A percentile compares a stretch with the other conserved stretches of the same genome.
Conservation (phyloP, 768 basidiomycete genomes). For the Collybiopsis luxurians region DNA sequence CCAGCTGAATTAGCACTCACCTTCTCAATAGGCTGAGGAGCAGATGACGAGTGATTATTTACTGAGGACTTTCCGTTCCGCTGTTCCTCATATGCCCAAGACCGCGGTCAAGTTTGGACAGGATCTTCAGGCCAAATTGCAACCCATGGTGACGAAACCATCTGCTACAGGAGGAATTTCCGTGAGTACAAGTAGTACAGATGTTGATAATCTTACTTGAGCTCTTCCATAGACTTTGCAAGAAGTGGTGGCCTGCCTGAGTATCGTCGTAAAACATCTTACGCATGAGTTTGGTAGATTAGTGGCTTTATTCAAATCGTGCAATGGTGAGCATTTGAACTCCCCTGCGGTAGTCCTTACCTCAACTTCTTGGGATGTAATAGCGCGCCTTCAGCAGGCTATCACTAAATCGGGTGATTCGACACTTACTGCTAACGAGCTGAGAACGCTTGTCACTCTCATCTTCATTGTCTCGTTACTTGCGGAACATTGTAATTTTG, state of each 20-base stretch:
- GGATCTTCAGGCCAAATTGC: slow-evolving; percentile 75
- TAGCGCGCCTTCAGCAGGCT: slow-evolving; percentile 53
- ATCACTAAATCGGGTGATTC: slow-evolving; percentile 41
- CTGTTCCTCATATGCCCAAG: slow-evolving; percentile 87
- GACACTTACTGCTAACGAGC: slow-evolving; percentile 45
- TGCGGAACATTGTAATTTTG: slow-evolving; percentile 88
- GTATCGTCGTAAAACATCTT: slow-evolving; percentile 76
- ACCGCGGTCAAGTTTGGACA: slow-evolving; percentile 86
- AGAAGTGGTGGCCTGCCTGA: slow-evolving; percentile 92
- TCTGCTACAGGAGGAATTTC: slow-evolving; percentile 62
- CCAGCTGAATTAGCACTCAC: neutral
- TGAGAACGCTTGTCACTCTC: slow-evolving; percentile 60
- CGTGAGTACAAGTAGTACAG: slow-evolving; percentile 35
- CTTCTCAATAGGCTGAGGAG: slow-evolving; percentile 54
- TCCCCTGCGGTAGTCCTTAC: neutral
- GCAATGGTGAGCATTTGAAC: slow-evolving; percentile 55
- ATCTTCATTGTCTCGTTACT: slow-evolving; percentile 84
- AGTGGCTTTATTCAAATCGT: slow-evolving; percentile 79
- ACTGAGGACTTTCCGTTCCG: slow-evolving; percentile 82
- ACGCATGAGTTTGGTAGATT: slow-evolving; percentile 84
- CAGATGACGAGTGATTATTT: slow-evolving; percentile 82
- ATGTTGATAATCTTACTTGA: slow-evolving; percentile 2
- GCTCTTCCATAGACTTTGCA: slow-evolving; percentile 62
- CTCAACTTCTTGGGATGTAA: slow-evolving; percentile 28
- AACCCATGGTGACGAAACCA: slow-evolving; percentile 92